Base-by-base conservation (phyloP, 805 yeast genomes). In the Isabelozyma heimii region DNA sequence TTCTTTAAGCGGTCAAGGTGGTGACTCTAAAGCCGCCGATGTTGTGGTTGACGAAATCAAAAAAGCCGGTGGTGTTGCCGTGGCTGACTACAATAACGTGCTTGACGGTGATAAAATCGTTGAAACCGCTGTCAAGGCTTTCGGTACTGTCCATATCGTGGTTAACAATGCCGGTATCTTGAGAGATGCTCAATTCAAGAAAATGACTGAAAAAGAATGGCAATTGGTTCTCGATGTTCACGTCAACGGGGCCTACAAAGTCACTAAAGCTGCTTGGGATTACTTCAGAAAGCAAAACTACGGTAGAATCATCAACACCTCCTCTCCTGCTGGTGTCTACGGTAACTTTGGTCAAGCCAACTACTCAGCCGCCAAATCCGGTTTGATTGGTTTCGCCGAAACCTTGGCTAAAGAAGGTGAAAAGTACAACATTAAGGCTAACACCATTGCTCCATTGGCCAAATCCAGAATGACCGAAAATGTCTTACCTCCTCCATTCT, bases 341-440 rank as follows among this genome's bases (percentile, higher is more conserved):
- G 99, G 99, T 53, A 91, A 91, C 72, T 92, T 91, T 71, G 99
- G 99, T 44, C 99, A 92, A 73, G 83, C 96, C 39, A 92, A 92
- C 73, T 92, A 92, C 72, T 84, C 97, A 1, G 91, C 97, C 27
- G 97, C 97, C 17, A 92, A 92, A 69, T 74, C 88, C 53, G 98
- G 89, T 14, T 74, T 91, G 46, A 88, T 92, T 48, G 98, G 97
- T 9, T 82, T 92, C 59, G 87, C 96, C 43, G 97, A 92, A 70
- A 91, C 97, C 8, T 80, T 91, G 62, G 96, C 97, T 24, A 91
- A 90, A 72, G 99, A 92, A 72, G 99, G 99, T 56, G 80, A 67
- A 46, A 89, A 80, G 64, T 82, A 87, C 73, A 90, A 91, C 72
- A 92, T 92, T 64, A 74, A 75, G 53, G 89, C 87, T 43, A 92